Evolutionary conservation across 352 stramenopile genomes (phyloP).

Genomic region (Phytophthora sansomeana): DNA sequence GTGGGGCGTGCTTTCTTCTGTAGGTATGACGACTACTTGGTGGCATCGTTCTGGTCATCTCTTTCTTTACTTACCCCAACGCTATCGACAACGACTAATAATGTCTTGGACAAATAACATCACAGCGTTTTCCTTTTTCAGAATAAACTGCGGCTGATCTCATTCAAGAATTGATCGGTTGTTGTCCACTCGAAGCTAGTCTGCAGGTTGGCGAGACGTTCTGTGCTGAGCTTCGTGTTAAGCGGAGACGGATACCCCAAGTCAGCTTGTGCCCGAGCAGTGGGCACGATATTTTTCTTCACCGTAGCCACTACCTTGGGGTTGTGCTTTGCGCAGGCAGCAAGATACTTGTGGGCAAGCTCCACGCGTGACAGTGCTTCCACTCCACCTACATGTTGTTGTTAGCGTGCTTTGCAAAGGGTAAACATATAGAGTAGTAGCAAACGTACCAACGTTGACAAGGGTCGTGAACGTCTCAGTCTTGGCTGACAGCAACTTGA

Average conservation of each 20-base stretch:
- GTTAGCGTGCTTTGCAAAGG: background rate
- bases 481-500: conserved; percentile 30
- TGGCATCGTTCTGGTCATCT: conserved; percentile 25
- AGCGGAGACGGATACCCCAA: conserved; percentile 60
- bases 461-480: conserved; percentile 9
- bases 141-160: conserved; percentile 40
- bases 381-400: conserved; percentile 39
- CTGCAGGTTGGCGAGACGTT: conserved; percentile 33
- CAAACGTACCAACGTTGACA: conserved; percentile 60
- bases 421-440: background rate
- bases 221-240: conserved; percentile 50
- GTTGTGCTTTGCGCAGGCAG: conserved; percentile 17
- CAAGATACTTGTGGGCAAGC: conserved; percentile 46
- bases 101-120: conserved; percentile 29
- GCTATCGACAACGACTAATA: conserved; percentile 10
- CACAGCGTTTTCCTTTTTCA: conserved; percentile 4
- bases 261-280: conserved; percentile 37
- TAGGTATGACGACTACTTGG: conserved; percentile 18
- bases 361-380: conserved; percentile 60
- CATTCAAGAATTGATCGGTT: conserved; percentile 26
- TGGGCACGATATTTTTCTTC: conserved; percentile 37
- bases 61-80: conserved; percentile 2
- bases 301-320: background rate
- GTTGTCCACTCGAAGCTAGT: conserved; percentile 33
- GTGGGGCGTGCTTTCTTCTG: conserved; percentile 17